Evolutionary conservation across 768 basidiomycete species (phyloP).

Genomic region (Mrakia hoshinonis): DNA sequence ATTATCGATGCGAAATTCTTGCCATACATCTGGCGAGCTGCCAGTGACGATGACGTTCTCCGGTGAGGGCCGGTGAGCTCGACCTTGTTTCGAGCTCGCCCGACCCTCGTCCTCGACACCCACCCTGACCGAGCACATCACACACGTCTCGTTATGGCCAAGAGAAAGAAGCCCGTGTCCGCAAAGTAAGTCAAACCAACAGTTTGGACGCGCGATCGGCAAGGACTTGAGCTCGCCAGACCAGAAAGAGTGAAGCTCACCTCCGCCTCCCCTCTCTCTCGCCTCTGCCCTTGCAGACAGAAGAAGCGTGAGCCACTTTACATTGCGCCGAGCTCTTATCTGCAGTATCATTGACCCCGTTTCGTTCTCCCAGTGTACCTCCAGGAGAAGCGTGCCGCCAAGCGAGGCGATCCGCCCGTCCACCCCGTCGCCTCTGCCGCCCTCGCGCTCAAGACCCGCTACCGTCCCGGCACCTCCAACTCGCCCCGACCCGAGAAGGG

Average conservation of each 20-base stretch:
- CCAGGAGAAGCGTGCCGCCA: constrained; percentile 71
- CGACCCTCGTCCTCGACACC: not conserved
- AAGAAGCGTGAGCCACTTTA: not conserved
- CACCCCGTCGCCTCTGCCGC: not conserved
- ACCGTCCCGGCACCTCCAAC: constrained; percentile 3
- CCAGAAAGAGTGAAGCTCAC: not conserved
- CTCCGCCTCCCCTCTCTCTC: not conserved
- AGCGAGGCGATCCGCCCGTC: constrained; percentile 56
- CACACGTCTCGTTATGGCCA: not conserved
- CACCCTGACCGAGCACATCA: not conserved
- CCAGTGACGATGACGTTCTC: not conserved
- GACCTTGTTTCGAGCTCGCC: not conserved
- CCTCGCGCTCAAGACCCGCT: not conserved
- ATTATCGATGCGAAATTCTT: not conserved
- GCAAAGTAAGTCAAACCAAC: not conserved
- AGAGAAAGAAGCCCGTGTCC: constrained; percentile 1
- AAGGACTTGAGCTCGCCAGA: too few relatives aligned
- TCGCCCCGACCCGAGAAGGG: not conserved
- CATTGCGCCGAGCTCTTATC: not conserved
- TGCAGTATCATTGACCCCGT: not conserved
- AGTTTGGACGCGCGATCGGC: not conserved
- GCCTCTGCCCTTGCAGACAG: not conserved
- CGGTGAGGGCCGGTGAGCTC: not conserved
- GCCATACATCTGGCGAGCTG: not conserved
- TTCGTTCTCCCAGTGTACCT: constrained; percentile 49